Evolutionary conservation across 768 basidiomycete species (phyloP), one percentile per base, ranked within the genome.

Genomic region (Tremella fuciformis): DNA sequence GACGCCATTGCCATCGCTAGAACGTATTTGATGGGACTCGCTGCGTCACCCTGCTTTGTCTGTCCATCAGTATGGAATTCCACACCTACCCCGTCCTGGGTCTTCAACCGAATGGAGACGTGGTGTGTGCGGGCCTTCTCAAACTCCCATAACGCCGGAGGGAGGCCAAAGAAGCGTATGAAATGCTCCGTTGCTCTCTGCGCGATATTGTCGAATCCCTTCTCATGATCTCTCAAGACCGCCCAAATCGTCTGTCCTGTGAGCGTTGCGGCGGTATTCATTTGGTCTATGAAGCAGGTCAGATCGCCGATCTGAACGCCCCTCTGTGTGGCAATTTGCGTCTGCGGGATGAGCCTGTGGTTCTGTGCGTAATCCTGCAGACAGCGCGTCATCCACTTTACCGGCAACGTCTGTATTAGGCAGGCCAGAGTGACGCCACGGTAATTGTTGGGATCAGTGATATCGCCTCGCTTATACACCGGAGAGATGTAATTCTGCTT

Each of bases 321-420:
- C 41, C 26, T 26, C 52, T 63, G 61, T 1, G 61, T 63, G n/a
- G 61, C 61, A 15, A 62, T 53, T 37, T 62, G 60, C 8, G 56
- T 57, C 18, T 21, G 2, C 2, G 56, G 55, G 2, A 62, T 25
- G 2, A 62, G 41, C 9, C 34, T 25, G 15, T 24, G 37, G 7
- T 52, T 18, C 60, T 56, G 58, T 9, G 26, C 49, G 26, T 51
- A 57, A 16, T 53, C 18, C 37, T 55, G 53, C 6, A 60, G 37
- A 13, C 8, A 4, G n/a, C 7, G 13, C 11, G 42, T 18, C 7
- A 47, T 48, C 59, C 59, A 60, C 13, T 24, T 7, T 3, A 8
- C 21, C 25, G 50, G 24, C 2, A 55, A 8, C 22, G 34, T 55
- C 53, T 26, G 41, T 2, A 60, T 24, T 24, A 24, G 49, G 41